Evolutionary conservation across 345 rosid genomes (phyloP), one percentile per base, ranked within the genome.

Genomic region (Eucalyptus microcorys): DNA sequence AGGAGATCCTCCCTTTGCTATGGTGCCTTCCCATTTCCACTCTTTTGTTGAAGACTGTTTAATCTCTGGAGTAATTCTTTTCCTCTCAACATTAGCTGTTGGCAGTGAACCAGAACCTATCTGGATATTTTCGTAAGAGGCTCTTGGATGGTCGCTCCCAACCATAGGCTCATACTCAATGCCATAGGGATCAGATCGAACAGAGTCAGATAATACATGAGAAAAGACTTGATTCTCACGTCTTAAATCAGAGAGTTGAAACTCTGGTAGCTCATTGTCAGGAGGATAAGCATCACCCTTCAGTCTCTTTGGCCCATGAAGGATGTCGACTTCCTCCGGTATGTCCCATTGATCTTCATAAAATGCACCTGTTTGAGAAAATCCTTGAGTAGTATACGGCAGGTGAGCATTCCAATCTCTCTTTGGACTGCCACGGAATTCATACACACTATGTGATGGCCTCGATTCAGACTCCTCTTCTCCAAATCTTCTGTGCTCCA

Each of bases 21-120:
- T 93, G 85, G 96, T 95, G 83, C 99, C 99, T 91, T 97, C 99
- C 99, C 99, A 97, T 93, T 97, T 96, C 99, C 99, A 97, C 90
- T 96, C 95, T 66, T 93, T 95, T 76, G 95, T 88, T 47, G 98
- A 92, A 88, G 95, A 88, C 87, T 53, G 93, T 87, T 90, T 93
- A 83, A 92, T 90, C 86, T 96, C 97, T 86, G 95, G 95, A 71
- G 94, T 89, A 85, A 92, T 91, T 88, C 93, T 93, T 93, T 94
- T 95, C 90, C 92, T 93, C 90, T 96, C 99, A 87, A 91, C 89
- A 87, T 92, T 85, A 88, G 87, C 87, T 81, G 93, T 85, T 55
- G 91, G 95, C 89, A 90, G 86, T 87, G 94, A 87, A 91, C 81
- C 93, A 88, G 92, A 88, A 89, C 94, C 94, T n/a, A 47, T 68